Evolutionary conservation across 208 protist genomes (phyloP).

Genomic region (Trypanosoma avium): DNA sequence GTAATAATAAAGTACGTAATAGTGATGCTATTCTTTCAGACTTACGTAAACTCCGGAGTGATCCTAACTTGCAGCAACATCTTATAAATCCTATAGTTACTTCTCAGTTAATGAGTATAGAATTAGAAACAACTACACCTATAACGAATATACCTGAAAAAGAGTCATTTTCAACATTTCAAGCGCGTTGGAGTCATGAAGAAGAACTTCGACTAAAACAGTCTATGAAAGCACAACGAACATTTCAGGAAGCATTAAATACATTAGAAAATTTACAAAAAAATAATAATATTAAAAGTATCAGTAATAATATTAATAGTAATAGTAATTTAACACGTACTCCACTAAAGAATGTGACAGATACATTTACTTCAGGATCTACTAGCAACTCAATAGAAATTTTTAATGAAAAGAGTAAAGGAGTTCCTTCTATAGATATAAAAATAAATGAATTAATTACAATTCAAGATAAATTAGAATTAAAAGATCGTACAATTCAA

Average conservation of each 20-base stretch:
- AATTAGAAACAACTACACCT: too few species aligned
- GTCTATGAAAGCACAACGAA: constrained; percentile 7
- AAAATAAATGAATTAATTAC: background rate
- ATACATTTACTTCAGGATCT: too few species aligned
- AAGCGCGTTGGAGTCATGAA: constrained; percentile 2
- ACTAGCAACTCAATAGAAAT: too few species aligned
- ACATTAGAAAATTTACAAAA: too few species aligned
- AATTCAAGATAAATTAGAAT: constrained; percentile 9
- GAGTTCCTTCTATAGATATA: background rate
- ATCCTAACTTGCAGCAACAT: constrained; percentile 2
- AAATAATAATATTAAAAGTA: too few species aligned
- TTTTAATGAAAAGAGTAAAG: too few species aligned
- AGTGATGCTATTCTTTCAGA: background rate
- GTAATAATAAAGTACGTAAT: background rate
- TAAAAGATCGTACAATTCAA: constrained; percentile 12
- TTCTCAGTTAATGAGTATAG: too few species aligned
- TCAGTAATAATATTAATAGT: too few species aligned
- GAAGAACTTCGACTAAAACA: constrained; percentile 1
- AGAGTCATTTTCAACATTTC: background rate
- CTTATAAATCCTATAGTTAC: background rate
- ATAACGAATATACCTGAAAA: too few species aligned
- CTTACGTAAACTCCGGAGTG: constrained; percentile 2
- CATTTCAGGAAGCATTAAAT: constrained; percentile 11
- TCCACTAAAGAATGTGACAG: too few species aligned
- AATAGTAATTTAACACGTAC: too few species aligned